Conservation (phyloP, 164 flowering plant genomes). For the Dillenia suffruticosa region DNA sequence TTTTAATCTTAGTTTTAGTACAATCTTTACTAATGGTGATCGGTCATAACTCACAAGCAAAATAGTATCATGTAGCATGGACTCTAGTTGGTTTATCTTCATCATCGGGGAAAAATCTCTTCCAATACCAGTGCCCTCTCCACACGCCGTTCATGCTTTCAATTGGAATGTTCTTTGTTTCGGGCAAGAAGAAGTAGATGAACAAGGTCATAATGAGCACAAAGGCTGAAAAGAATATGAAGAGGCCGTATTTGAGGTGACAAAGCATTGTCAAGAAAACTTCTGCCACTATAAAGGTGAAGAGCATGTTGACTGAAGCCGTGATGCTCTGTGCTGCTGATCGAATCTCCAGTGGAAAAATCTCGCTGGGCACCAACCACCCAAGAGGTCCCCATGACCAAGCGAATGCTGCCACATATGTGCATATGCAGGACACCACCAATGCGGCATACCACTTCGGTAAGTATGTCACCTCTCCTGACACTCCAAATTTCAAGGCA, state of each 20-base stretch:
- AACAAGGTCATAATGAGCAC: slow-evolving; percentile 6
- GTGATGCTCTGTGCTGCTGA: slow-evolving; percentile 17
- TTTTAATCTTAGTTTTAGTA: too few relatives aligned
- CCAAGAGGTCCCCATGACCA: slow-evolving; percentile 19
- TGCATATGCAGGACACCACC: slow-evolving; percentile 11
- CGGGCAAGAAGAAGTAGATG: slow-evolving; percentile 12
- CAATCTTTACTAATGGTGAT: too few relatives aligned
- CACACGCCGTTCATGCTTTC: slow-evolving; percentile 3
- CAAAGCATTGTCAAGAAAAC: slow-evolving; percentile 15
- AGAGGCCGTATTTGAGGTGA: slow-evolving; percentile 9
- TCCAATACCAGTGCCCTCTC: slow-evolving; percentile 4
- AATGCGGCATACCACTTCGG: neutral
- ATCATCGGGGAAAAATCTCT: neutral
- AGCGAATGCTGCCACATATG: slow-evolving; percentile 12
- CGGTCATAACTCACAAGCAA: too few relatives aligned
- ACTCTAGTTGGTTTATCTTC: too few relatives aligned
- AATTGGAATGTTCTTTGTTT: slow-evolving; percentile 14
- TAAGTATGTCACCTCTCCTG: slow-evolving; percentile 3
- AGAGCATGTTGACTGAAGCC: slow-evolving; percentile 16
- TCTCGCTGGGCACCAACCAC: too few relatives aligned
- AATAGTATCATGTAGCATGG: too few relatives aligned
- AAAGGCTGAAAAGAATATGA: slow-evolving; percentile 14
- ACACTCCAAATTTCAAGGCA: slow-evolving; percentile 3
- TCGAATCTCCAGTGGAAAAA: slow-evolving; percentile 2
- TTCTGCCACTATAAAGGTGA: slow-evolving; percentile 15